Evolutionary conservation across 176 grass and related monocot species (phyloP).

Genomic region (Poa annua): DNA sequence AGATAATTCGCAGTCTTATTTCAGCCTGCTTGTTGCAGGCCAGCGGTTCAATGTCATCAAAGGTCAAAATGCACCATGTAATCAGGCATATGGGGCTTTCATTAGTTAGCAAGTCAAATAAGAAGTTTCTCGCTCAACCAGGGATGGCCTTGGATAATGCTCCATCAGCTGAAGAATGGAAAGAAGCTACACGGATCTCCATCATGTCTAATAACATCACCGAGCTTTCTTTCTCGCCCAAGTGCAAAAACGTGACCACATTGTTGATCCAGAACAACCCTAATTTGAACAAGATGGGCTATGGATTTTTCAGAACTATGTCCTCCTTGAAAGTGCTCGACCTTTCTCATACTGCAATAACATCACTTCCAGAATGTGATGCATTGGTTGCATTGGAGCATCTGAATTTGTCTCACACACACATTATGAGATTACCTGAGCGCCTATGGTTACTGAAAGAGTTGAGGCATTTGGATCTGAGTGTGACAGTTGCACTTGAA

Average conservation of each 20-base stretch:
- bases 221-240: conserved; percentile 48
- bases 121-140: conserved; percentile 52
- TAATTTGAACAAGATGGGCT: conserved; percentile 53
- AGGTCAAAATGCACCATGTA: conserved; percentile 77
- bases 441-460: conserved; percentile 58
- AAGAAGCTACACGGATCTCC: conserved; percentile 56
- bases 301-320: conserved; percentile 61
- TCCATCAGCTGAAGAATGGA: conserved; percentile 45
- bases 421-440: conserved; percentile 58
- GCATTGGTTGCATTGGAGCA: conserved; percentile 46
- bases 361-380: conserved; percentile 57
- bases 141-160: conserved; percentile 56
- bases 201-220: conserved; percentile 81
- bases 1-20: conserved; percentile 53
- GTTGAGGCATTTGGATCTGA: conserved; percentile 75
- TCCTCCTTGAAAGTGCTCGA: conserved; percentile 72
- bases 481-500: conserved; percentile 58
- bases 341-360: conserved; percentile 75
- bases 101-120: conserved; percentile 36
- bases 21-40: conserved; percentile 63
- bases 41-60: conserved; percentile 46
- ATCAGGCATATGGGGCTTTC: conserved; percentile 56
- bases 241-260: conserved; percentile 56
- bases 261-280: conserved; percentile 76
- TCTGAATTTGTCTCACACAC: conserved; percentile 72